Percentiles rank a stretch among this genome's conserved stretches.
Conservation (phyloP, 352 stramenopile genomes). For the Pythium oligandrum region DNA sequence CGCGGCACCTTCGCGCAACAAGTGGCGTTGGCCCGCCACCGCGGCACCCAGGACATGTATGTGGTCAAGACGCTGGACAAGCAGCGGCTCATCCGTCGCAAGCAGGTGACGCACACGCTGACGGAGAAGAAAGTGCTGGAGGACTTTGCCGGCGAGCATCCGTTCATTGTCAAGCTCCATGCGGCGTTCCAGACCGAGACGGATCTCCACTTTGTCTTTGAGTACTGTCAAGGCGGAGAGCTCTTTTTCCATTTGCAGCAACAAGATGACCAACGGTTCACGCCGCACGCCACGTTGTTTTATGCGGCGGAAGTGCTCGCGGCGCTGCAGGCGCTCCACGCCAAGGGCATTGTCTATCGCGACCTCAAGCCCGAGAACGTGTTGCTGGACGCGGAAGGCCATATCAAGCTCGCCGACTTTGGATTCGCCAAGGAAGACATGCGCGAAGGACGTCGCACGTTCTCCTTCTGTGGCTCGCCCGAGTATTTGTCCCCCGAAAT, state of each 20-base stretch:
- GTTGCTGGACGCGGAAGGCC: conserved; percentile 62
- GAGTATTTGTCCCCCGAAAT: conserved; percentile 87
- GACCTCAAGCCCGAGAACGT: conserved; percentile 83
- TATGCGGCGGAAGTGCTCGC: conserved; percentile 75
- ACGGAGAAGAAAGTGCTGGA: conserved; percentile 78
- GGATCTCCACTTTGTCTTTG: conserved; percentile 81
- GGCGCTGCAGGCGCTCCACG: conserved; percentile 47
- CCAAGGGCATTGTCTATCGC: conserved; percentile 42
- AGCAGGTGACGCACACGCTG: conserved; percentile 76
- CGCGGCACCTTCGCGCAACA: conserved; percentile 81
- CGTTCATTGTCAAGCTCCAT: conserved; percentile 77
- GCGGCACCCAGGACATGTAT: conserved; percentile 46
- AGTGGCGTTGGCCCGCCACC: conserved; percentile 65
- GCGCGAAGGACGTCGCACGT: conserved; percentile 46
- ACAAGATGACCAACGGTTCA: conserved; percentile 63
- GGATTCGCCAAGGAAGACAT: conserved; percentile 78
- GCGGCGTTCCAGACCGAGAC: conserved; percentile 67
- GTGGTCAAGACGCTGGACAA: conserved; percentile 85
- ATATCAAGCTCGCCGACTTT: conserved; percentile 83
- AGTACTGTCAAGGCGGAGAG: conserved; percentile 81
- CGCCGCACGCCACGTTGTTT: conserved; percentile 53
- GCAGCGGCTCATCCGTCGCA: conserved; percentile 60
- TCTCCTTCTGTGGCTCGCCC: conserved; percentile 79
- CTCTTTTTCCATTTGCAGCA: conserved; percentile 86
- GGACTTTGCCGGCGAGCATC: conserved; percentile 41